A percentile compares a stretch with the other conserved stretches of the same genome.
These are phyloP conservation scores for Elongisporangium prolatum DNA, from an alignment of 352 stramenopile species.

Conservation along the genomic window DNA sequence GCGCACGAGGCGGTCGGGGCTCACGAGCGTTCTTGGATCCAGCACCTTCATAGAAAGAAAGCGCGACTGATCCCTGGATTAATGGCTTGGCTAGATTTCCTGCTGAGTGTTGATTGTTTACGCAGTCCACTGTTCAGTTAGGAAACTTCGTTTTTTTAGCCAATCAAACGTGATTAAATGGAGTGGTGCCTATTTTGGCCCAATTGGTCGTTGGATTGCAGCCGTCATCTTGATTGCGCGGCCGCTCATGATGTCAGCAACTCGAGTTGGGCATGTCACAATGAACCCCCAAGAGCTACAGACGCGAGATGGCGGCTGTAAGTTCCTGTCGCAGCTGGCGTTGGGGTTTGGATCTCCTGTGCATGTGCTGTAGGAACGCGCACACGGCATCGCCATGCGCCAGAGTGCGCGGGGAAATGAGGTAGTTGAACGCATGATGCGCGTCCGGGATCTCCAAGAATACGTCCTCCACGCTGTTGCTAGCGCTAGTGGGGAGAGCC, in stretches of 20 bases:
- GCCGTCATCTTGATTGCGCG: background rate
- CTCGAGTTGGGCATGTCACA: background rate
- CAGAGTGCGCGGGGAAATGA: conserved; percentile 61
- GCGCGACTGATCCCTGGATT: background rate
- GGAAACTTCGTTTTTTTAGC: background rate
- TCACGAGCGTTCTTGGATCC: conserved; percentile 8
- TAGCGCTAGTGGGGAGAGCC: conserved; percentile 4
- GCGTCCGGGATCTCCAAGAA: conserved; percentile 58
- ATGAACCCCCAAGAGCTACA: background rate
- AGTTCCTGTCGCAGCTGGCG: background rate
- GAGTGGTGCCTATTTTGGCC: background rate
- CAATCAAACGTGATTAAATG: background rate
- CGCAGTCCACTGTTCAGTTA: background rate
- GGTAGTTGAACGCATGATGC: conserved; percentile 75
- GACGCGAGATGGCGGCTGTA: background rate
- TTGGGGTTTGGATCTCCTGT: conserved; percentile 33
- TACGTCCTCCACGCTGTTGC: conserved; percentile 34
- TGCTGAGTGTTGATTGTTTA: background rate
- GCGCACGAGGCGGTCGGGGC: conserved; percentile 25
- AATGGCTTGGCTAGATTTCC: conserved; percentile 2
- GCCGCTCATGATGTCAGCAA: background rate
- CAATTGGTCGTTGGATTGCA: background rate
- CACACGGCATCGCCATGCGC: conserved; percentile 65
- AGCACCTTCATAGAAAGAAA: conserved; percentile 23
- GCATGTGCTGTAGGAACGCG: conserved; percentile 54